A percentile compares a stretch with the other conserved stretches of the same genome.
These are phyloP conservation scores for Bauhinia variegata DNA, from an alignment of 306 rosid species.

Conservation along the genomic window DNA sequence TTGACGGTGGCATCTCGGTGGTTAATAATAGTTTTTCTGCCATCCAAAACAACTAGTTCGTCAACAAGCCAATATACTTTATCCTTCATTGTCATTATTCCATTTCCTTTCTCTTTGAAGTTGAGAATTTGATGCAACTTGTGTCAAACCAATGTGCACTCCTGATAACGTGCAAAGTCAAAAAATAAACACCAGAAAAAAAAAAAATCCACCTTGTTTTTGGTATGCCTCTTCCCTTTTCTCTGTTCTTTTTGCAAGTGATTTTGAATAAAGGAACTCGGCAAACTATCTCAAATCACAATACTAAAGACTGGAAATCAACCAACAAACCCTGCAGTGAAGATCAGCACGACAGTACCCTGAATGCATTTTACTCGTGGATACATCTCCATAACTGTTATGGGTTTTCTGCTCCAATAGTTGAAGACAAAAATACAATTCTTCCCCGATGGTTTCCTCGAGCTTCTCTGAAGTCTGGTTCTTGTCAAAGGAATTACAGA, in stretches of 20 bases:
- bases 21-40: slow-evolving; percentile 41
- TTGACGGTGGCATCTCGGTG: slow-evolving; percentile 83
- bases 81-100: not conserved
- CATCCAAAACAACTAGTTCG: slow-evolving; percentile 1
- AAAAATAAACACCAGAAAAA: no score
- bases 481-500: slow-evolving; percentile 17
- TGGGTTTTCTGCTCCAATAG: slow-evolving; percentile 60
- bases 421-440: slow-evolving; percentile 56
- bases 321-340: not conserved
- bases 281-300: no score
- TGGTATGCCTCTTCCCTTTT: not conserved
- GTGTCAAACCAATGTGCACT: slow-evolving; percentile 47
- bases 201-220: not conserved
- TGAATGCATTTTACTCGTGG: no score
- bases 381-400: no score
- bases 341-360: no score
- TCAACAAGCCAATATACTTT: not conserved
- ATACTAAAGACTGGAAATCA: not conserved
- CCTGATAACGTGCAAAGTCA: slow-evolving; percentile 30
- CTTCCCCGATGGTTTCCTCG: slow-evolving; percentile 61
- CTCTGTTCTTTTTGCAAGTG: not conserved
- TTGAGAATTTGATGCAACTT: slow-evolving; percentile 5
- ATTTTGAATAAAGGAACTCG: not conserved
- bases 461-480: slow-evolving; percentile 40
- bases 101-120: not conserved